Conservation (phyloP, 257 asterid species). For the Jaltomata sinuosa region DNA sequence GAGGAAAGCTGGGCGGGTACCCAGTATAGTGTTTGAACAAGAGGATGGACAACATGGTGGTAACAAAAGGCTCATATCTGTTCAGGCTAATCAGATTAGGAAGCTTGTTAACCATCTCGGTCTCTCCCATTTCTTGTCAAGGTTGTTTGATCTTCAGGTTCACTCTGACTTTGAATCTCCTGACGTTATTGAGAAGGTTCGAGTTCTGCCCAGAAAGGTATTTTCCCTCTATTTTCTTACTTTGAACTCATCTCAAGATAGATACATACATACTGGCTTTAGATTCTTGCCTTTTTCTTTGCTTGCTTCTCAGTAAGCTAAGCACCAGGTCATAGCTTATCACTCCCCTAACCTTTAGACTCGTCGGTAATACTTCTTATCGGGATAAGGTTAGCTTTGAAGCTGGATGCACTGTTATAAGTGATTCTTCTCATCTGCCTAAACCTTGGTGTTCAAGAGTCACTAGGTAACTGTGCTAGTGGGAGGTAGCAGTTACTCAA, state of each 20-base stretch:
- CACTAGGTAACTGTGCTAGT: too few relatives aligned
- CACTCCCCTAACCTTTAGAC: not conserved
- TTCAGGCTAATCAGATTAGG: constrained; percentile 75
- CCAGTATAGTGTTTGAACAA: constrained; percentile 87
- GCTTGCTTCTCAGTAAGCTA: not conserved
- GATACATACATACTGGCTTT: not conserved
- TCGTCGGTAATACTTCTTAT: not conserved
- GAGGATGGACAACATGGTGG: constrained; percentile 96
- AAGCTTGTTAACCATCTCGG: constrained; percentile 82
- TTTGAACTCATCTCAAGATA: not conserved
- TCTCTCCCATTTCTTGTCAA: constrained; percentile 55
- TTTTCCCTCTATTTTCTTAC: not conserved
- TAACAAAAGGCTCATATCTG: constrained; percentile 83
- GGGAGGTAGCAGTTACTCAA: too few relatives aligned
- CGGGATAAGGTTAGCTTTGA: not conserved
- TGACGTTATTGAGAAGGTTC: constrained; percentile 65
- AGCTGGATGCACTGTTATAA: not conserved
- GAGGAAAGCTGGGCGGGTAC: constrained; percentile 70
- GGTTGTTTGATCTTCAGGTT: constrained; percentile 74
- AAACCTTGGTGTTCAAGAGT: too few relatives aligned
- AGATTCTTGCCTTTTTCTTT: not conserved
- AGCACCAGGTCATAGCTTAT: not conserved
- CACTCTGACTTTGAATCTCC: constrained; percentile 46
- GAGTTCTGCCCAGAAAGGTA: constrained; percentile 84
- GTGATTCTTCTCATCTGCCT: too few relatives aligned